Conservation (phyloP, 2,329 filamentous ascomycete species). For the Monosporascus sp. region DNA sequence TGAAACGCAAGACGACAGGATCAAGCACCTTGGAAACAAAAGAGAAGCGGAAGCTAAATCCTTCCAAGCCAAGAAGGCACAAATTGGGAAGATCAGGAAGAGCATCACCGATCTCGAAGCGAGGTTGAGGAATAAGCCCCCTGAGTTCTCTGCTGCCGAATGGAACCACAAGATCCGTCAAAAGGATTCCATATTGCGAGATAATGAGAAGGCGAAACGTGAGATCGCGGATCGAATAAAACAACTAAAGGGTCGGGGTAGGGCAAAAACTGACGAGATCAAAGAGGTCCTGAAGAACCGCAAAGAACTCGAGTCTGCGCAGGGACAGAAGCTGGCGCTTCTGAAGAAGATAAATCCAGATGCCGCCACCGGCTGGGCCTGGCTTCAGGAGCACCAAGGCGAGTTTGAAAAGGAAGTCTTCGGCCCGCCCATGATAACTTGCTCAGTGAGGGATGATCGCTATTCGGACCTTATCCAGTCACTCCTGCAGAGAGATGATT, state of each 20-base stretch:
- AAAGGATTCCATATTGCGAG: constrained; percentile 51
- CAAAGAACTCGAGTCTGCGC: constrained; percentile 61
- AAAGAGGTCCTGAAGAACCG: constrained; percentile 42
- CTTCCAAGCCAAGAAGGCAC: constrained; percentile 40
- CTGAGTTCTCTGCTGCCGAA: constrained; percentile 61
- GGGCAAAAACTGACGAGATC: constrained; percentile 32
- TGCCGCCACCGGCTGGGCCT: constrained; percentile 67
- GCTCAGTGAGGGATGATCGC: constrained; percentile 67
- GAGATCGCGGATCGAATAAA: constrained; percentile 27
- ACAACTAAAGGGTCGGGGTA: constrained; percentile 37
- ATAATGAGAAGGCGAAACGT: constrained; percentile 40
- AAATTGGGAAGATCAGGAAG: constrained; percentile 36
- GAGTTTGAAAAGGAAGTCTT: constrained; percentile 72
- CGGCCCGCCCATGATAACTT: constrained; percentile 74
- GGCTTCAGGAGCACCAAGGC: constrained; percentile 67
- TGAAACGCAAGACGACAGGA: constrained; percentile 33
- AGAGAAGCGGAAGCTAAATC: constrained; percentile 47
- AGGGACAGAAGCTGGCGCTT: constrained; percentile 66
- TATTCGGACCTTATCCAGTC: constrained; percentile 55
- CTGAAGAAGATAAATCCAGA: constrained; percentile 58
- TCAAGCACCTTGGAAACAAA: constrained; percentile 39
- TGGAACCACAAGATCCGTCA: constrained; percentile 68
- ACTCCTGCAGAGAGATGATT: constrained; percentile 45
- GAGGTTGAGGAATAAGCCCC: constrained; percentile 54
- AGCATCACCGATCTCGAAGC: constrained; percentile 60